phyloP scores from a whole-genome alignment of 306 rosid species.

The Quercus glauca region DNA sequence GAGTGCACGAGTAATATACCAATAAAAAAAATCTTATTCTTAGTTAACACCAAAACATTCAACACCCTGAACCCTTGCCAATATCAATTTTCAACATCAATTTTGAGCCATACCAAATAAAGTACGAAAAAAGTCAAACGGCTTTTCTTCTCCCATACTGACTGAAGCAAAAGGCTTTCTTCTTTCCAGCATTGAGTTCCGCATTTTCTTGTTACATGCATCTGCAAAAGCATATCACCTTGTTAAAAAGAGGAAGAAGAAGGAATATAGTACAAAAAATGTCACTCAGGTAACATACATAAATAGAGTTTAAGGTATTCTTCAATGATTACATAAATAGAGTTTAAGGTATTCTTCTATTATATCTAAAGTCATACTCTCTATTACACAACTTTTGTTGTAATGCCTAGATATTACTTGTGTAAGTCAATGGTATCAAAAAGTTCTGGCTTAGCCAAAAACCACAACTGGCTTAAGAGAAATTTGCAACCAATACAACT shows the following conservation, averaged over 20 bases:
- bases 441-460: too few species aligned
- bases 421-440: too few species aligned
- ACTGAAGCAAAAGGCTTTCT: conserved; percentile 73
- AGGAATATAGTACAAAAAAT: not conserved
- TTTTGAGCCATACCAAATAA: conserved; percentile 56
- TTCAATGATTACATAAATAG: not conserved
- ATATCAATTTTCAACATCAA: not conserved
- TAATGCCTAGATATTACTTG: too few species aligned
- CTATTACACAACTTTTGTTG: too few species aligned
- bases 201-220: conserved; percentile 40
- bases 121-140: conserved; percentile 81
- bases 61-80: not conserved
- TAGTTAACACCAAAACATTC: conserved; percentile 8
- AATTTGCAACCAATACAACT: too few species aligned
- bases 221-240: conserved; percentile 55
- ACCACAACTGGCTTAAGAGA: too few species aligned
- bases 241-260: conserved; percentile 30
- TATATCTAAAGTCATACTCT: too few species aligned
- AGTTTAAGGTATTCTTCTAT: not conserved
- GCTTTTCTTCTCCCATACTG: conserved; percentile 64
- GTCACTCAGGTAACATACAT: not conserved
- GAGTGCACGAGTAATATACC: too few species aligned
- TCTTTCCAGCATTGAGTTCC: conserved; percentile 25
- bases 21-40: not conserved
- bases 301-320: too few species aligned